Evolutionary conservation across 1,139 yeast species (phyloP), one percentile per base, ranked within the genome.

Genomic region (Sugiyamaella xylanicola): DNA sequence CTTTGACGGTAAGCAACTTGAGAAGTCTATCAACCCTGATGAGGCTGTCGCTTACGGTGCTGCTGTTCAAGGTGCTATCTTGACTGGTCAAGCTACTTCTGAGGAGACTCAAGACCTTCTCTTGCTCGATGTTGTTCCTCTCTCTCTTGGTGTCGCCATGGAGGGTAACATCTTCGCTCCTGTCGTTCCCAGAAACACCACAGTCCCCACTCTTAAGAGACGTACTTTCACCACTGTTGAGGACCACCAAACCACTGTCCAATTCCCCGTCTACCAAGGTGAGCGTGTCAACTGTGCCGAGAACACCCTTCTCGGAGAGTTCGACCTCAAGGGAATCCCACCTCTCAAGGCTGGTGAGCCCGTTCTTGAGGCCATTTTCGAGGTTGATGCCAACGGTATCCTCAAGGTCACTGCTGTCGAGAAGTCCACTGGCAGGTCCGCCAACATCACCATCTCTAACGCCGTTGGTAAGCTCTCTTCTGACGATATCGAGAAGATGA

Each of bases 261-360:
- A 90, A 79, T 92, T 93, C 97, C 99, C 97, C 79, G 98, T 93
- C 65, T 93, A 92, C 92, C 98, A 93, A 82, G 99, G 99, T 87
- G 99, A 93, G 84, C 96, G 99, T 85, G 97, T 91, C 75, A 93
- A 92, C 96, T 92, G 98, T 85, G 77, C 90, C 70, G 98, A 93
- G 83, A 93, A 93, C 95, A 91, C 97, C 75, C 86, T 92, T 76
- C 88, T 93, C 77, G 99, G 99, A 85, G 97, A 93, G 83, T 93
- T 93, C 80, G 98, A 93, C 86, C 88, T 93, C 78, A 90, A 89
- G 84, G 93, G 93, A 81, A 90, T 93, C 72, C 99, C 99, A 77
- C 98, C 98, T 78, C 85, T 93, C 92, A 89, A 87, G 78, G 97
- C 97, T 79, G 98, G 98, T 81, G 98, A 92, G 81, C 98, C 98